Percentiles rank a stretch among this genome's conserved stretches.
Conservation (phyloP, 2,329 filamentous ascomycete species). For the Fusarium sp. region DNA sequence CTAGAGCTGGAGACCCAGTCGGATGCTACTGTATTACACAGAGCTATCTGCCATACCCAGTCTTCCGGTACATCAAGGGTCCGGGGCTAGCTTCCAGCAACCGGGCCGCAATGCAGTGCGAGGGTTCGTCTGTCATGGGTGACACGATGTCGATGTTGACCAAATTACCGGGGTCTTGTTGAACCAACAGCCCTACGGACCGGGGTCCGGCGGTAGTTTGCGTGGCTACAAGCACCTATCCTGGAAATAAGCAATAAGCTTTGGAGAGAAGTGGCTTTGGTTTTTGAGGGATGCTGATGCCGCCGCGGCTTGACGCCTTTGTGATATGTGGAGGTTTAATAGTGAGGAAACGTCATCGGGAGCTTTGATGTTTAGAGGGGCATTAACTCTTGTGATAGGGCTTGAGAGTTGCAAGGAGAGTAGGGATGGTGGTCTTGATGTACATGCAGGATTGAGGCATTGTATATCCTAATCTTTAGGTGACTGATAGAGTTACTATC, state of each 20-base stretch:
- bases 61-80: not conserved
- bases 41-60: not conserved
- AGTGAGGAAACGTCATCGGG: not conserved
- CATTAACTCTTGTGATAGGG: not conserved
- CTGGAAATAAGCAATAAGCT: not conserved
- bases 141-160: not conserved
- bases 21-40: not conserved
- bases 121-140: not conserved
- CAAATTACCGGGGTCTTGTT: not conserved
- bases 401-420: not conserved
- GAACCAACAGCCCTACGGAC: not conserved
- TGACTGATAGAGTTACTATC: not conserved
- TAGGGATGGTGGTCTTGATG: not conserved
- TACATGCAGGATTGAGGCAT: not conserved
- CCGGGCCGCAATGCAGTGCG: not conserved
- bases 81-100: not conserved
- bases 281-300: not conserved
- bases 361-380: not conserved
- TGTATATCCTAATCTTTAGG: not conserved
- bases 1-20: not conserved
- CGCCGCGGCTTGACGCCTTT: slow-evolving; percentile 3
- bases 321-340: not conserved
- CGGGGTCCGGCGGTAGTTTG: not conserved
- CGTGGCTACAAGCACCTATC: not conserved
- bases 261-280: not conserved